These are phyloP conservation scores for Euptelea pleiosperma DNA, from an alignment of 164 flowering plant species.

Conservation along the genomic window DNA sequence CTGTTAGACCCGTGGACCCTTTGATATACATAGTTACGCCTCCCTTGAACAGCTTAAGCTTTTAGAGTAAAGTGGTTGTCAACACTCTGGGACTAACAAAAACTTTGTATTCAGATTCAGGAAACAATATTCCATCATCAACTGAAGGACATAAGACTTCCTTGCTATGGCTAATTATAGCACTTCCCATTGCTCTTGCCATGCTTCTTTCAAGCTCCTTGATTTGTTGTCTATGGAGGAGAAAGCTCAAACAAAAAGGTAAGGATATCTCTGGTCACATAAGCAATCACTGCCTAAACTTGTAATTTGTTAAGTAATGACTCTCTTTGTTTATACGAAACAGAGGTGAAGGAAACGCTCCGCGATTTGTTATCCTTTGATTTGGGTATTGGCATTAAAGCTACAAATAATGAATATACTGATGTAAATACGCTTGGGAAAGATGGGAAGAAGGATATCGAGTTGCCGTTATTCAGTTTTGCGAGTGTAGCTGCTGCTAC, in stretches of 20 bases:
- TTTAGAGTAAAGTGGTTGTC: no score
- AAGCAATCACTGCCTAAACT: not conserved
- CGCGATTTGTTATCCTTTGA: not conserved
- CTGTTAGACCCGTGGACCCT: no score
- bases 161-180: not conserved
- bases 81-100: no score
- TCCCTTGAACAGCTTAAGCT: no score
- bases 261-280: not conserved
- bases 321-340: not conserved
- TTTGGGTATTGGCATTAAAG: not conserved
- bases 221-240: not conserved
- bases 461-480: conserved; percentile 13
- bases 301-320: not conserved
- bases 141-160: no score
- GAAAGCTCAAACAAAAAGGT: not conserved
- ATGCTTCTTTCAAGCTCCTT: not conserved
- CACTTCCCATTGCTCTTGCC: not conserved
- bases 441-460: not conserved
- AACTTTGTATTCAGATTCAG: no score
- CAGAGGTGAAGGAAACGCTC: not conserved
- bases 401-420: not conserved
- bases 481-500: no score
- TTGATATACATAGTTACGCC: no score
- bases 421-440: no score
- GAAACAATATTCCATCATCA: no score